These are phyloP conservation scores for Diospyros lotus DNA, from an alignment of 148 eudicot genomes.

Conservation along the genomic window DNA sequence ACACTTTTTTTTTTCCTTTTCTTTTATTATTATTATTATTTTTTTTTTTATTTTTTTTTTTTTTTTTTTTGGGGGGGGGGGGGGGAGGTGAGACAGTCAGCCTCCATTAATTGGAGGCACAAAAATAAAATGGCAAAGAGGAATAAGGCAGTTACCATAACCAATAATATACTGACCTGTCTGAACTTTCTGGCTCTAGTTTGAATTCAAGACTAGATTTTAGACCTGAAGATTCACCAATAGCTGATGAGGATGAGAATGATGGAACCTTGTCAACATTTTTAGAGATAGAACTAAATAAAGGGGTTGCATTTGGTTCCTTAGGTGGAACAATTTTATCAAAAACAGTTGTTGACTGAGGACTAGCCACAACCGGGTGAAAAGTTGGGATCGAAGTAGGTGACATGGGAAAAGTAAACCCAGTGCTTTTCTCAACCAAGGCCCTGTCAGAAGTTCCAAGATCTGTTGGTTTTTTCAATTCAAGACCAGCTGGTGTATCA, in stretches of 20 bases:
- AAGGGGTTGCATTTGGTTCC: constrained; percentile 22
- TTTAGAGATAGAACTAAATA: constrained; percentile 23
- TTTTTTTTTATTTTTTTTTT: too few species aligned
- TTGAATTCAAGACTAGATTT: constrained; percentile 13
- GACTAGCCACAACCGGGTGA: constrained; percentile 19
- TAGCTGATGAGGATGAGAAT: constrained; percentile 23
- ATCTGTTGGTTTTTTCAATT: constrained; percentile 20
- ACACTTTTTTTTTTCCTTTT: too few species aligned
- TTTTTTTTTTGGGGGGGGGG: neutral
- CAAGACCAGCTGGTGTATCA: constrained; percentile 15
- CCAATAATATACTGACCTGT: constrained; percentile 41
- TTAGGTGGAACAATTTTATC: constrained; percentile 22
- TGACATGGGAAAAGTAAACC: constrained; percentile 22
- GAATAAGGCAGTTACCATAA: neutral
- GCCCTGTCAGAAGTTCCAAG: constrained; percentile 24
- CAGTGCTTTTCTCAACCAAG: constrained; percentile 17
- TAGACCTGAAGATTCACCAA: constrained; percentile 20
- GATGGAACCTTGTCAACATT: constrained; percentile 33
- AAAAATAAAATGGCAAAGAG: neutral
- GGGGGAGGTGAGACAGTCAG: neutral
- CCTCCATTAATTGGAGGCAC: neutral
- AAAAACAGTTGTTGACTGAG: constrained; percentile 24
- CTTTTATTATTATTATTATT: too few species aligned
- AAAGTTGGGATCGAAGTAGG: constrained; percentile 17
- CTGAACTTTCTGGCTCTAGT: constrained; percentile 24